Percentiles rank a stretch among this genome's conserved stretches.
These are phyloP conservation scores for Geotrichum citri-aurantii DNA, from an alignment of 1,139 yeast genomes.

Conservation along the genomic window DNA sequence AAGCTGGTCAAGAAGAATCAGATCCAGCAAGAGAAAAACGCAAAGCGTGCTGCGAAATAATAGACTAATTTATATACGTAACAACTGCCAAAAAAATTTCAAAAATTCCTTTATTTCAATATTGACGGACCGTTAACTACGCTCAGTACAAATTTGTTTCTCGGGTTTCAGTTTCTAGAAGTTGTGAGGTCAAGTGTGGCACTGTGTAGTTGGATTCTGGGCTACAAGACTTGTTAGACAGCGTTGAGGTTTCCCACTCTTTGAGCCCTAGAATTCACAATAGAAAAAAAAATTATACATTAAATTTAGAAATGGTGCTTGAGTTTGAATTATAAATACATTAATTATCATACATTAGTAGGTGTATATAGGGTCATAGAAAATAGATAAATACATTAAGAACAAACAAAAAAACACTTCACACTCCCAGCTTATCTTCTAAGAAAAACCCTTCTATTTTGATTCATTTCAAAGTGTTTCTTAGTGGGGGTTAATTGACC, in stretches of 20 bases:
- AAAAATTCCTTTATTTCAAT: neutral
- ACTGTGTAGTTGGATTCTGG: no score
- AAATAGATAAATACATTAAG: neutral
- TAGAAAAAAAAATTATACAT: neutral
- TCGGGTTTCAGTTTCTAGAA: no score
- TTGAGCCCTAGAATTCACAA: no score
- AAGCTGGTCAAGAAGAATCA: conserved; percentile 78
- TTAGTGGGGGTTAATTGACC: neutral
- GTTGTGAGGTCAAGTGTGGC: no score
- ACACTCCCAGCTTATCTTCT: neutral
- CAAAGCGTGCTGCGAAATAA: conserved; percentile 28
- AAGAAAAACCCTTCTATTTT: conserved; percentile 1
- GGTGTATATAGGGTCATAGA: neutral
- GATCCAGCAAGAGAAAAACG: conserved; percentile 79
- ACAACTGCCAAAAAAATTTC: neutral
- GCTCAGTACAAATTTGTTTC: no score
- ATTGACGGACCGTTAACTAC: no score
- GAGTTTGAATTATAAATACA: neutral
- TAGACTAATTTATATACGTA: conserved; percentile 1
- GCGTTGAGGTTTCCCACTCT: no score
- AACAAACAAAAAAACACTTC: neutral
- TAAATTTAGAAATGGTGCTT: neutral
- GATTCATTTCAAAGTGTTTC: neutral
- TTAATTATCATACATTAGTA: neutral
- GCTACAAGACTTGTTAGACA: no score